Evolutionary conservation across 495 filamentous ascomycete species (phyloP).

Genomic region (Friedmanniomyces simplex): DNA sequence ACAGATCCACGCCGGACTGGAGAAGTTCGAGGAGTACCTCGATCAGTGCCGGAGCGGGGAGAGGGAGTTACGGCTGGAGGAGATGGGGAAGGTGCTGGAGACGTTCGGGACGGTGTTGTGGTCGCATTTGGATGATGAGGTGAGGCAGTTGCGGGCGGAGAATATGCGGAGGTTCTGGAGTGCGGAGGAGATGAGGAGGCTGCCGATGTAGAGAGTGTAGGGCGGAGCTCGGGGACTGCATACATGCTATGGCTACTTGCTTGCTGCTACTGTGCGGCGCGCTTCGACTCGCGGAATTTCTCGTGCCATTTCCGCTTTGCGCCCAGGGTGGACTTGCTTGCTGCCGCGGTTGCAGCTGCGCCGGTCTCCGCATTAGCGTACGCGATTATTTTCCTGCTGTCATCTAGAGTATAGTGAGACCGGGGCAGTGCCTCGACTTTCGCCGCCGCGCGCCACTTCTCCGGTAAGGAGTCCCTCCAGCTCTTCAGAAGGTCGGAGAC

Average conservation of each 20-base stretch:
- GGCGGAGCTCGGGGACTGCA: too few relatives aligned
- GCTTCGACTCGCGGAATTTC: constrained; percentile 43
- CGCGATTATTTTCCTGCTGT: constrained; percentile 12
- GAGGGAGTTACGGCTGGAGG: constrained; percentile 54
- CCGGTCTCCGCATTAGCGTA: constrained; percentile 1
- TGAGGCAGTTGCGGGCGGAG: constrained; percentile 43
- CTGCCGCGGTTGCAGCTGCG: constrained; percentile 2
- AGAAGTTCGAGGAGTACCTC: constrained; percentile 60
- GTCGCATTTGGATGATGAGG: constrained; percentile 36
- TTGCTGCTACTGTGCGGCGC: constrained; percentile 2
- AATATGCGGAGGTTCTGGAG: constrained; percentile 86
- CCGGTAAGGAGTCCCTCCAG: constrained; percentile 51
- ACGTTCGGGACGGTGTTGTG: constrained; percentile 39
- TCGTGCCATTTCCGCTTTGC: constrained; percentile 78
- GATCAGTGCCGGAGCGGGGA: constrained; percentile 52
- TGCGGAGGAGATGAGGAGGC: constrained; percentile 57
- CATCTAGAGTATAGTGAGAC: constrained; percentile 18
- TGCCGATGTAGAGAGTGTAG: constrained; percentile 37
- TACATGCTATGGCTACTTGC: neutral
- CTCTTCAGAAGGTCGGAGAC: constrained; percentile 36
- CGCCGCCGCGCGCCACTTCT: constrained; percentile 46
- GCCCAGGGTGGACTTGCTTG: constrained; percentile 29
- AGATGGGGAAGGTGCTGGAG: constrained; percentile 62
- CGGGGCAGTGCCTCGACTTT: constrained; percentile 35
- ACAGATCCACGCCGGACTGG: constrained; percentile 72